Evolutionary conservation across 176 grass and related monocot genomes (phyloP), one percentile per base, ranked within the genome.

Genomic region (Lolium rigidum): DNA sequence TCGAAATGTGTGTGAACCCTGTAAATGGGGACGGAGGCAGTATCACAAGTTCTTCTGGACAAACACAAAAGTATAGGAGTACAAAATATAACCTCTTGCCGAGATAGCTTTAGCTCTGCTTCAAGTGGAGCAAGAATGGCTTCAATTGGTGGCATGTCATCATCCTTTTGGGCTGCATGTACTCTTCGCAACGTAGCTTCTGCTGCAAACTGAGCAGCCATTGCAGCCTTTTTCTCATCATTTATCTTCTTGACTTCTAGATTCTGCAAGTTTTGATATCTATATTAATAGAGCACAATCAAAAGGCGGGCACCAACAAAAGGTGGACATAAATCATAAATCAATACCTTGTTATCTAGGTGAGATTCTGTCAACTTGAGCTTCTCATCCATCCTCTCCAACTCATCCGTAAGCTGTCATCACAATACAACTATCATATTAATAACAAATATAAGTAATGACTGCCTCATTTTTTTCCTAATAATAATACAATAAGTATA

Each of bases 91-190:
- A 99, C 97, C 97, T 99, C 97, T 61, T 92, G 97, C 38, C 97
- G 92, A 80, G 97, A 70, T 78, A 99, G 87, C 85, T 94, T 99
- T 73, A 97, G 70, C 84, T 99, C 97, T 74, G 97, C 97, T 83
- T 99, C 97, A 79, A 99, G 90, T 17, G 97, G 97, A 51, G 97
- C 97, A 76, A 99, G 97, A 92, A 99, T 99, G 59, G 97, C 97
- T 90, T 99, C 97, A 88, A 99, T 99, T 13, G 97, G 97, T 13
- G 97, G 97, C 97, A 99, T 99, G 83, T 99, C 97, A 87, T 99
- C 97, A 59, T 97, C 97, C 83, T 99, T 99, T 61, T 99, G 97
- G 47, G 90, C 97, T 80, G 90, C 94, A 85, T 99, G 97, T 38
- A 99, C 94, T 87, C 97, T 93, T 86, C 97, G 89, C 76, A 99